Base-by-base conservation (phyloP, 352 stramenopile genomes). In the Phytopythium boreale region DNA sequence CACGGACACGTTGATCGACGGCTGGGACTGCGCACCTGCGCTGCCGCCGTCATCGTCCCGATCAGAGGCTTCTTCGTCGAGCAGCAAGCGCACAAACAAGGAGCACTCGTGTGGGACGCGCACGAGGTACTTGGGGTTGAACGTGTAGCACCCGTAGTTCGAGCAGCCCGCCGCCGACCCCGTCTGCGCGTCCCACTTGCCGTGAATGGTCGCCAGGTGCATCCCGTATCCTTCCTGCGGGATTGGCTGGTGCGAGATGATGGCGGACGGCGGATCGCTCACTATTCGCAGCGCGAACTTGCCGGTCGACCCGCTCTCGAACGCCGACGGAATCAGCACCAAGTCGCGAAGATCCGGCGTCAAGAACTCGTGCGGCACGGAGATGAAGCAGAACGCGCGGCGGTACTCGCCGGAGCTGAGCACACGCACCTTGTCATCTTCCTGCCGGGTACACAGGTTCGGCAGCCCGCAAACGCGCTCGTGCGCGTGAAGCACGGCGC, bases 121-220 rank as follows among this genome's bases (percentile, higher is more conserved):
- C 37, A 93, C 66, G 34, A 95, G 76, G 61, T 83, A 92, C 63
- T 83, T 87, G 26, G 87, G 84, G 64, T 95, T 93, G 66, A 90
- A 89, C 8, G 79, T 91, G 63, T 93, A 95, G 64, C 84, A 88
- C 19, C 84, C 84, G 62, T 89, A 93, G 64, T 87, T 92, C 9
- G 76, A 88, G 60, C 87, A 93, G 2, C 87, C 84, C 2, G 72
- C 82, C 2, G 84, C 84, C 9, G 81, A 90, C n/a, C 84, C 82
- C 29, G 62, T 75, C 41, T 76, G 62, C 0, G 74, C 53, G 26
- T 90, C 77, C 84, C 84, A 92, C 19, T 68, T 74, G 47, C 79
- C 80, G 37, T 34, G 24, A 8, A 91, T 46, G 22, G 60, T 63
- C 26, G 63, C 80, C 15, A 74, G 57, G 29, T 84, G 53, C 79